These are phyloP conservation scores for Hypomyces perniciosus DNA, from an alignment of 2,329 filamentous ascomycete genomes.

Conservation along the genomic window DNA sequence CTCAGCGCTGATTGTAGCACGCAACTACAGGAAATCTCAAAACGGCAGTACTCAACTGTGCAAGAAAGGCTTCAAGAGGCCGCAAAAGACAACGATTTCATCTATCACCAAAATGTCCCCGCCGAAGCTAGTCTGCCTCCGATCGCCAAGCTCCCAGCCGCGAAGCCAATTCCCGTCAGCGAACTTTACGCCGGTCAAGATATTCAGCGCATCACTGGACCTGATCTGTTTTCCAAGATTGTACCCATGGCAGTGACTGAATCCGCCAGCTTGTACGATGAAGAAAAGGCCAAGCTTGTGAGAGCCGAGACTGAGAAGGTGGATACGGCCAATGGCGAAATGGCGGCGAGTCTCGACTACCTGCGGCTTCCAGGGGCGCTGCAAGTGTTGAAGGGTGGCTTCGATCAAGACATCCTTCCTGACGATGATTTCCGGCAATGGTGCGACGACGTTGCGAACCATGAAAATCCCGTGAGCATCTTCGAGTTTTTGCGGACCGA, in stretches of 20 bases:
- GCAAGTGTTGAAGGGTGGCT: slow-evolving; percentile 85
- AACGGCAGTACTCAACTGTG: slow-evolving; percentile 71
- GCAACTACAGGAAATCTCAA: slow-evolving; percentile 72
- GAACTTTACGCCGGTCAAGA: slow-evolving; percentile 96
- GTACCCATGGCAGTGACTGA: slow-evolving; percentile 95
- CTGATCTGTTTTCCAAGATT: slow-evolving; percentile 94
- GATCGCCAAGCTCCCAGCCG: slow-evolving; percentile 86
- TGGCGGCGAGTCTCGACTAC: slow-evolving; percentile 93
- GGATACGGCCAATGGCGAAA: slow-evolving; percentile 87
- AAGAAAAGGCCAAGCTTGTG: slow-evolving; percentile 95
- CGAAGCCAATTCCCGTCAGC: slow-evolving; percentile 94
- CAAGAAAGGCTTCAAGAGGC: slow-evolving; percentile 74
- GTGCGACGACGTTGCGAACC: slow-evolving; percentile 87
- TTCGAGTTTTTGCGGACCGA: slow-evolving; percentile 75
- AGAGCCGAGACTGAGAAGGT: slow-evolving; percentile 90
- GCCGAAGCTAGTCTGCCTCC: slow-evolving; percentile 73
- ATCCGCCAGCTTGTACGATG: slow-evolving; percentile 92
- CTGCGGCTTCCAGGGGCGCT: slow-evolving; percentile 82
- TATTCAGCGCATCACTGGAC: slow-evolving; percentile 92
- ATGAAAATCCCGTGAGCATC: slow-evolving; percentile 70
- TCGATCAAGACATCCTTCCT: slow-evolving; percentile 80
- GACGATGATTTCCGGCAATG: slow-evolving; percentile 90
- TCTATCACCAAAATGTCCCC: slow-evolving; percentile 91
- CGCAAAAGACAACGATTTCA: slow-evolving; percentile 93
- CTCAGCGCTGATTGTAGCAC: slow-evolving; percentile 71